A percentile compares a stretch with the other conserved stretches of the same genome.
These are phyloP conservation scores for Exobasidium rhododendri DNA, from an alignment of 1,284 basidiomycete genomes.

Conservation along the genomic window DNA sequence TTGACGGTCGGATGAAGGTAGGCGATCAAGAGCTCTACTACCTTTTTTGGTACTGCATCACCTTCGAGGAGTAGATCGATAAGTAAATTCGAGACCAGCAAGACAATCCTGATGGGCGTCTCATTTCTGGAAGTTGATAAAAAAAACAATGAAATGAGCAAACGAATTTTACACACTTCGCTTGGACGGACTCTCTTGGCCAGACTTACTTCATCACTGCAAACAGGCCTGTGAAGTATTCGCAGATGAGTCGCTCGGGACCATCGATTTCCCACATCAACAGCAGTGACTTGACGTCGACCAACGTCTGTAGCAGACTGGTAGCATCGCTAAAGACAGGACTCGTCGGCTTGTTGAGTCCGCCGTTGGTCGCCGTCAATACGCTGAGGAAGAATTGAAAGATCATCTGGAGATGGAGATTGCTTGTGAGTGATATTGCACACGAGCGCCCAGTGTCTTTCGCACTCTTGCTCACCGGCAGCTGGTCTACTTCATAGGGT, in stretches of 20 bases:
- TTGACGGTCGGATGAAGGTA: background rate
- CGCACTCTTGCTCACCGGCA: constrained; percentile 57
- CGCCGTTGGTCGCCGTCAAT: constrained; percentile 36
- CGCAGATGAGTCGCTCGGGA: constrained; percentile 77
- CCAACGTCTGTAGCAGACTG: constrained; percentile 83
- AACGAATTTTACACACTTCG: no score
- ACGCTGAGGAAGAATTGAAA: constrained; percentile 62
- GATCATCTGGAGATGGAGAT: constrained; percentile 32
- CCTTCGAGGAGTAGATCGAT: constrained; percentile 84
- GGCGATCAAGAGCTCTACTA: constrained; percentile 62
- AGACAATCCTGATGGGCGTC: constrained; percentile 74
- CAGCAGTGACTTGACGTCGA: constrained; percentile 89
- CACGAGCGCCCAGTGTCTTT: no score
- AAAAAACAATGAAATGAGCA: background rate
- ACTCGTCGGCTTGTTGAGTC: constrained; percentile 33
- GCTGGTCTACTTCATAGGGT: constrained; percentile 81
- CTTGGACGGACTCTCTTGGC: no score
- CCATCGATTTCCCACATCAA: constrained; percentile 85
- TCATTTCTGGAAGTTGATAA: constrained; percentile 18
- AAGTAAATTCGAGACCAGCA: constrained; percentile 83
- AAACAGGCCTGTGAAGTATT: constrained; percentile 81
- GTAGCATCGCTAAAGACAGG: constrained; percentile 54
- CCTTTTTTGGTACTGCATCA: constrained; percentile 68
- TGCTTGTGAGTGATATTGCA: no score
- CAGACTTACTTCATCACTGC: constrained; percentile 64